phyloP scores from a whole-genome alignment of 805 yeast species.

The Cyberlindnera xishuangbannaensis region DNA sequence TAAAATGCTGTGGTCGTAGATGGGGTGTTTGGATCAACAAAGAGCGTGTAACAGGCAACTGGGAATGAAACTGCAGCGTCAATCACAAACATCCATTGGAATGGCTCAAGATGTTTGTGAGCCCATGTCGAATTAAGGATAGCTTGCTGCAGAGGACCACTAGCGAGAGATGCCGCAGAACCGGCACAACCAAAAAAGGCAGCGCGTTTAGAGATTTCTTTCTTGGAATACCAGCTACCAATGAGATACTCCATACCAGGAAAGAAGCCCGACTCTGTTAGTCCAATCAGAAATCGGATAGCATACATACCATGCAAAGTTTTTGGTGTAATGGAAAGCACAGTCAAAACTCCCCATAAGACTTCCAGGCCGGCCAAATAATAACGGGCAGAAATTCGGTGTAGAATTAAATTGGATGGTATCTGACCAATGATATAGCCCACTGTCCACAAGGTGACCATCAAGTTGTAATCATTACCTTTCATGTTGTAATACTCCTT shows the following conservation, averaged over 20 bases:
- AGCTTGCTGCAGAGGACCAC: conserved; percentile 34
- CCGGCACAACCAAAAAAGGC: conserved; percentile 29
- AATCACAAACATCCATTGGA: conserved; percentile 40
- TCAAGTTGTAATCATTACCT: conserved; percentile 38
- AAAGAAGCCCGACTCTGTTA: conserved; percentile 41
- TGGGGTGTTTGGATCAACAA: conserved; percentile 23
- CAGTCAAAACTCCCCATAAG: conserved; percentile 37
- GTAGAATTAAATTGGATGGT: conserved; percentile 39
- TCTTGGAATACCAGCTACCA: conserved; percentile 33
- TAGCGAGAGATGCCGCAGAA: conserved; percentile 20
- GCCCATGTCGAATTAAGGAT: conserved; percentile 22
- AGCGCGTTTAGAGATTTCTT: conserved; percentile 31
- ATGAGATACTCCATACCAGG: conserved; percentile 40
- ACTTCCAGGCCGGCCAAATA: conserved; percentile 40
- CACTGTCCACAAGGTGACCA: conserved; percentile 40
- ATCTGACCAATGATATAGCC: conserved; percentile 48
- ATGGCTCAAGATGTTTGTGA: conserved; percentile 23
- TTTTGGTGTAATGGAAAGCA: conserved; percentile 28
- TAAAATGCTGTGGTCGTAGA: conserved; percentile 37
- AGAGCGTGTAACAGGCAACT: conserved; percentile 37
- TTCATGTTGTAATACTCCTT: conserved; percentile 29
- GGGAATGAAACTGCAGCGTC: conserved; percentile 38
- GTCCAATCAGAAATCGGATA: conserved; percentile 36
- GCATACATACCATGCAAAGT: conserved; percentile 27
- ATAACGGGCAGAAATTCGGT: conserved; percentile 37